phyloP scores from a whole-genome alignment of 1,139 yeast genomes.

The Schwanniomyces etchellsii region DNA sequence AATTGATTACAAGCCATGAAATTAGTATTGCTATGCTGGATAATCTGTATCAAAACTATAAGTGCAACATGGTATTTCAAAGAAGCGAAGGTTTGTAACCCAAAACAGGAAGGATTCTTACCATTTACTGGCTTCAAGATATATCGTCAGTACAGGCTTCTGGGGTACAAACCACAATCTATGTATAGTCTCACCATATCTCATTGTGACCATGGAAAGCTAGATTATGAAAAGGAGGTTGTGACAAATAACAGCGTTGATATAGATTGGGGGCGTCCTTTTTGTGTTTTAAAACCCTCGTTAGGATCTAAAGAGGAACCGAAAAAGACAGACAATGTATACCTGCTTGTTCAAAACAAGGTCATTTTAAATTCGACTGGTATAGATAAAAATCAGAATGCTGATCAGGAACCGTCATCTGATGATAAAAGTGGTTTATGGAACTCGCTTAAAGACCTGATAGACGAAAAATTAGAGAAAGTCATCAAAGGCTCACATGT shows the following conservation, averaged over 20 bases:
- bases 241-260: slow-evolving; percentile 31
- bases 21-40: too few relatives aligned
- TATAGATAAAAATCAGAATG: slow-evolving; percentile 3
- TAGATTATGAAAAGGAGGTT: slow-evolving; percentile 38
- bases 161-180: slow-evolving; percentile 32
- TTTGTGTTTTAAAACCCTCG: slow-evolving; percentile 40
- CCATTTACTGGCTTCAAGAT: slow-evolving; percentile 60
- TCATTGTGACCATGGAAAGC: slow-evolving; percentile 52
- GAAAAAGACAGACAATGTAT: slow-evolving; percentile 9
- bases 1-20: too few relatives aligned
- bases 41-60: too few relatives aligned
- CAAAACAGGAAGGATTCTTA: slow-evolving; percentile 17
- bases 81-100: slow-evolving; percentile 33
- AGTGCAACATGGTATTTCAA: slow-evolving; percentile 16
- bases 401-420: background rate
- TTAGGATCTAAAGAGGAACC: slow-evolving; percentile 11
- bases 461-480: slow-evolving; percentile 19
- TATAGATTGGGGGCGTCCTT: slow-evolving; percentile 48
- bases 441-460: slow-evolving; percentile 9
- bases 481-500: slow-evolving; percentile 15
- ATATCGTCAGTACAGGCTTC: slow-evolving; percentile 44
- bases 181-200: slow-evolving; percentile 45
- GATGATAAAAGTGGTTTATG: slow-evolving; percentile 2
- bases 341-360: slow-evolving; percentile 6
- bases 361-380: background rate